Evolutionary conservation across 495 filamentous ascomycete species (phyloP).

Genomic region (Darksidea phi): DNA sequence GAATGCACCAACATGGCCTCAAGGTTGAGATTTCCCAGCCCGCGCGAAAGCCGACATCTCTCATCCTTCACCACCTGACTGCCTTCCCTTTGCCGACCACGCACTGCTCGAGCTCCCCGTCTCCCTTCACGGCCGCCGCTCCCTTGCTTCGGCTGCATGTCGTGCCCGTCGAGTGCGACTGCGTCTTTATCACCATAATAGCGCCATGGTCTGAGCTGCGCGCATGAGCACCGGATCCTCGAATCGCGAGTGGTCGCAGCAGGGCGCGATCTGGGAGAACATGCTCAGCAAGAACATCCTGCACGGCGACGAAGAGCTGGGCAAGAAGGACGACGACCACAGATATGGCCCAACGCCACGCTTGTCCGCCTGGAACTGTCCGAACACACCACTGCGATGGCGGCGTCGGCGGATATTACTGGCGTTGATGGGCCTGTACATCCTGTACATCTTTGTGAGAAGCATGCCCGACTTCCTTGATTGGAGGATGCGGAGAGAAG

Average conservation of each 20-base stretch:
- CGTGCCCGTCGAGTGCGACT: constrained; percentile 18
- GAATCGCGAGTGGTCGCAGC: constrained; percentile 28
- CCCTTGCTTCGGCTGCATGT: neutral
- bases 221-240: constrained; percentile 15
- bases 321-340: constrained; percentile 67
- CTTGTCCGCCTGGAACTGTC: constrained; percentile 2
- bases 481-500: neutral
- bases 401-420: constrained; percentile 49
- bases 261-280: constrained; percentile 24
- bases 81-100: neutral
- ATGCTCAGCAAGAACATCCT: constrained; percentile 48
- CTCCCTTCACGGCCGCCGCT: constrained; percentile 1
- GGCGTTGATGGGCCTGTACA: constrained; percentile 45
- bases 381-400: constrained; percentile 45
- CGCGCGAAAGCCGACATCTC: too few species aligned
- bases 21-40: too few species aligned
- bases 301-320: constrained; percentile 63
- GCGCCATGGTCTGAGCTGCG: constrained; percentile 22
- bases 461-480: constrained; percentile 30
- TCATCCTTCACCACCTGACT: too few species aligned
- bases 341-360: constrained; percentile 43
- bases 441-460: constrained; percentile 42
- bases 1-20: too few species aligned
- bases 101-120: neutral
- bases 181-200: neutral